Percentiles rank a stretch among this genome's conserved stretches.
Evolutionary conservation across 805 yeast genomes (phyloP).

Genomic region (Candida insectalens): DNA sequence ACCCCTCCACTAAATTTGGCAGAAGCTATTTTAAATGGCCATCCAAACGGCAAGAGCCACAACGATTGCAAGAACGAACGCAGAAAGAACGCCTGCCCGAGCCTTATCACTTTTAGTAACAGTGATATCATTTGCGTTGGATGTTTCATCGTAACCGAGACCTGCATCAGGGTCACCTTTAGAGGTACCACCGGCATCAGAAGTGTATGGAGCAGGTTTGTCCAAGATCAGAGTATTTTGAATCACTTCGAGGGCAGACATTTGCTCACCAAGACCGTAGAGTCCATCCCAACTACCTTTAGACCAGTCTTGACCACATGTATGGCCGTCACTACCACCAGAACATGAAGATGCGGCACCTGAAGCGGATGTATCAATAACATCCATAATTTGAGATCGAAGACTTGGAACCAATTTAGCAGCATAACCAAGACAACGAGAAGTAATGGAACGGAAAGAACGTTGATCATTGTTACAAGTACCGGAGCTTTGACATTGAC

Average conservation of each 20-base stretch:
- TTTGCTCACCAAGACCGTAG: slow-evolving; percentile 81
- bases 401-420: slow-evolving; percentile 44
- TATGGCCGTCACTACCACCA: slow-evolving; percentile 80
- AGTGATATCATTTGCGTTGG: slow-evolving; percentile 30
- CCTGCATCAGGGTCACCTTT: slow-evolving; percentile 46
- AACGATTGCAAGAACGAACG: slow-evolving; percentile 50
- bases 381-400: slow-evolving; percentile 27
- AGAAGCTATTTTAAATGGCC: slow-evolving; percentile 25
- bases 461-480: slow-evolving; percentile 70
- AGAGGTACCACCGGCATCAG: slow-evolving; percentile 60
- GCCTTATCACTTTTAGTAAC: slow-evolving; percentile 63
- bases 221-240: slow-evolving; percentile 31
- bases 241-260: slow-evolving; percentile 62
- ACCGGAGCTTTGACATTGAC: slow-evolving; percentile 42
- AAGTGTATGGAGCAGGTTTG: slow-evolving; percentile 52
- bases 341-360: slow-evolving; percentile 75
- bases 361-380: slow-evolving; percentile 33
- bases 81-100: slow-evolving; percentile 87
- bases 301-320: slow-evolving; percentile 77
- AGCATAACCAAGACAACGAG: slow-evolving; percentile 54
- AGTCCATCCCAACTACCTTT: slow-evolving; percentile 48
- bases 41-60: slow-evolving; percentile 75
- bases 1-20: background rate
- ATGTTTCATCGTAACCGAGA: slow-evolving; percentile 41
- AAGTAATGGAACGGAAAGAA: slow-evolving; percentile 60